Conservation (phyloP, 2,329 filamentous ascomycete species). For the Tolypocladium ophioglossoides region DNA sequence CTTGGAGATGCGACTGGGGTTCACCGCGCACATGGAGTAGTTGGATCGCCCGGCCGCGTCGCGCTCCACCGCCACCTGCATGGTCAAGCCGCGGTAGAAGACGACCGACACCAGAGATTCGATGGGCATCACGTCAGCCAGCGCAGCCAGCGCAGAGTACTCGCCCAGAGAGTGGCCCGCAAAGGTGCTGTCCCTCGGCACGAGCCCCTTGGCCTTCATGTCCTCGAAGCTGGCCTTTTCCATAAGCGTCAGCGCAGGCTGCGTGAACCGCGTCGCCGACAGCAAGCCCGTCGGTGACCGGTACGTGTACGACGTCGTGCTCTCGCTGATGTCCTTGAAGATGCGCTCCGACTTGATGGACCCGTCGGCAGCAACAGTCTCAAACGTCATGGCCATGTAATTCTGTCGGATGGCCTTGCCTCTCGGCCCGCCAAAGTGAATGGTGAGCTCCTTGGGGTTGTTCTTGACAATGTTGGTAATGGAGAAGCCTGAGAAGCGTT, state of each 20-base stretch:
- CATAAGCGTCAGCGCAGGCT: slow-evolving; percentile 95
- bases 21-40: slow-evolving; percentile 99
- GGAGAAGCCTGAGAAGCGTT: slow-evolving; percentile 56
- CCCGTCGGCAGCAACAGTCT: slow-evolving; percentile 89
- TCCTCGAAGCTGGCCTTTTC: slow-evolving; percentile 99
- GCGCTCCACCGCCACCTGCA: slow-evolving; percentile 98
- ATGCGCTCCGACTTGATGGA: slow-evolving; percentile 97
- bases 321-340: slow-evolving; percentile 95
- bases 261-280: slow-evolving; percentile 96
- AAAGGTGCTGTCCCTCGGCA: slow-evolving; percentile 93
- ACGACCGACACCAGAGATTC: slow-evolving; percentile 96
- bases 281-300: slow-evolving; percentile 87
- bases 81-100: slow-evolving; percentile 96
- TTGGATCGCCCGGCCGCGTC: slow-evolving; percentile 88
- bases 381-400: slow-evolving; percentile 99
- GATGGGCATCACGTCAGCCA: slow-evolving; percentile 99
- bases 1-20: slow-evolving; percentile 95
- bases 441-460: slow-evolving; percentile 97
- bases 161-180: slow-evolving; percentile 96
- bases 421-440: slow-evolving; percentile 93
- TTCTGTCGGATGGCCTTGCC: slow-evolving; percentile 97
- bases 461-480: slow-evolving; percentile 99
- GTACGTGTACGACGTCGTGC: slow-evolving; percentile 93
- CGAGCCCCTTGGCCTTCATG: slow-evolving; percentile 94
- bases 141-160: slow-evolving; percentile 90